Percentiles rank a stretch among this genome's conserved stretches.
phyloP scores from a whole-genome alignment of 805 yeast species.

The Cyberlindnera mississippiensis region DNA sequence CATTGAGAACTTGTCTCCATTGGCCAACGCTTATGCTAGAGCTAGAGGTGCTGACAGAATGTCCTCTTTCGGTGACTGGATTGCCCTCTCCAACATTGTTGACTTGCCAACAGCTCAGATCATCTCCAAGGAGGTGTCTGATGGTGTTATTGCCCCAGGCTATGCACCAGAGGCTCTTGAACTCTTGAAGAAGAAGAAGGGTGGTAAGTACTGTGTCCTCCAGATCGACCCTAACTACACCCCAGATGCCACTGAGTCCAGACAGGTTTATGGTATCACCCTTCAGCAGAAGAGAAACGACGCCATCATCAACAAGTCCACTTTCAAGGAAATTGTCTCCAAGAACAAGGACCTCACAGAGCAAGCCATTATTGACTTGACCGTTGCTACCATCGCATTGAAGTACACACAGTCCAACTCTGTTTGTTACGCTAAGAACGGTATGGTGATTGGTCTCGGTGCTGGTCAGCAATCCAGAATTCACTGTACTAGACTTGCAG shows the following conservation, averaged over 20 bases:
- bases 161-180: constrained; percentile 89
- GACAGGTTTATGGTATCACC: constrained; percentile 95
- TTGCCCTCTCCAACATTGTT: constrained; percentile 94
- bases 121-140: constrained; percentile 95
- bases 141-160: constrained; percentile 99
- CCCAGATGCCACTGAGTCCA: constrained; percentile 77
- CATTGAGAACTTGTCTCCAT: constrained; percentile 91
- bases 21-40: constrained; percentile 97
- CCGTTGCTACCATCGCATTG: constrained; percentile 95
- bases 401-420: constrained; percentile 98
- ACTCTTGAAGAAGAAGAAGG: constrained; percentile 86
- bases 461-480: constrained; percentile 99
- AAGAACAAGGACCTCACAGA: constrained; percentile 82
- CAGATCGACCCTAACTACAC: constrained; percentile 93
- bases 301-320: constrained; percentile 85
- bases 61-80: constrained; percentile 98
- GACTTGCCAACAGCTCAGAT: constrained; percentile 95
- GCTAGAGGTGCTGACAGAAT: constrained; percentile 99
- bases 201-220: constrained; percentile 93
- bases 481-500: constrained; percentile 98
- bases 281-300: constrained; percentile 97
- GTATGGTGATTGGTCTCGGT: constrained; percentile 98
- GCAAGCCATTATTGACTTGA: constrained; percentile 89
- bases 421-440: constrained; percentile 96
- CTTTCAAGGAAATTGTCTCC: constrained; percentile 90